phyloP scores from a whole-genome alignment of 306 rosid species.

The Lotus japonicus region DNA sequence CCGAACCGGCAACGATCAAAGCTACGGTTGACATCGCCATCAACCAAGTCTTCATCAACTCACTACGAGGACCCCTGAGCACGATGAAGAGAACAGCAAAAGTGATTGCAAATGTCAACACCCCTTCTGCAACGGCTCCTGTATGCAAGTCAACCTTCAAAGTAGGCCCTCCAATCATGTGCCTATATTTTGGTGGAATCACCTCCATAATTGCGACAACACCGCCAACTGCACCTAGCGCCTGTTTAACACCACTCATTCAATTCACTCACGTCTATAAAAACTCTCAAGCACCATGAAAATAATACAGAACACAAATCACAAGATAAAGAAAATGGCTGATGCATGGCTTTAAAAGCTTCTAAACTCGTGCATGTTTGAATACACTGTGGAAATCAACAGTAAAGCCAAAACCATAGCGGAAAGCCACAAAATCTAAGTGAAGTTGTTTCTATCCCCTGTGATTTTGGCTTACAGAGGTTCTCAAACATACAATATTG shows the following conservation, averaged over 20 bases:
- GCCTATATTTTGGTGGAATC: constrained; percentile 53
- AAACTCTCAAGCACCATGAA: neutral
- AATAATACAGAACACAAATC: neutral
- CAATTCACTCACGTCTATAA: neutral
- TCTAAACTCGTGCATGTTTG: too few relatives aligned
- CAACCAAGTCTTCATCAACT: constrained; percentile 47
- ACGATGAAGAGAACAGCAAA: constrained; percentile 59
- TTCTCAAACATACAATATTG: too few relatives aligned
- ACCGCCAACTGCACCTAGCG: constrained; percentile 81
- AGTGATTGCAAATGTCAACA: constrained; percentile 63
- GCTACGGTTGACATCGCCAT: constrained; percentile 51
- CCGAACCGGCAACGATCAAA: constrained; percentile 46
- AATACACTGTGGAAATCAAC: too few relatives aligned
- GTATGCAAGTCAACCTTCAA: constrained; percentile 73
- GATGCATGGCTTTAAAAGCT: neutral
- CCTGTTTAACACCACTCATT: constrained; percentile 38
- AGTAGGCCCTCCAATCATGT: constrained; percentile 74
- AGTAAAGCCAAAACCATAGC: too few relatives aligned
- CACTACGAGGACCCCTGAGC: constrained; percentile 63
- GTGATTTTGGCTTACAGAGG: too few relatives aligned
- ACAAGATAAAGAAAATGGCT: neutral
- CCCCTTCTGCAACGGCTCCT: constrained; percentile 80
- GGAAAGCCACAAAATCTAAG: too few relatives aligned
- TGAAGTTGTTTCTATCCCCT: too few relatives aligned
- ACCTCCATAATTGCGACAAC: constrained; percentile 65